Percentiles rank a stretch among this genome's conserved stretches.
Conservation (phyloP, 1,284 basidiomycete species). For the Lentinula novae-zelandiae region DNA sequence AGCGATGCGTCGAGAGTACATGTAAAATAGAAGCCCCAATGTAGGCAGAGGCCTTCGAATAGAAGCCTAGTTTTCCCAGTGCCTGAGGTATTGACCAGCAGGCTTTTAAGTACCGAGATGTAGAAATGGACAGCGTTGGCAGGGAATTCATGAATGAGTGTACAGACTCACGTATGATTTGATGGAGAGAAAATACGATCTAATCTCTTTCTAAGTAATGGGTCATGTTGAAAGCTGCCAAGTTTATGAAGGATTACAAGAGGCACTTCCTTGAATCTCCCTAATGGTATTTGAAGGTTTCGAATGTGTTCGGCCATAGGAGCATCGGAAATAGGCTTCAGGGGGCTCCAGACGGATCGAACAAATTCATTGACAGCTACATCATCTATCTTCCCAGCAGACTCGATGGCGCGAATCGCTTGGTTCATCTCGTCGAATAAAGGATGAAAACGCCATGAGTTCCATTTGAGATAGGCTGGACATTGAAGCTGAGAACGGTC, state of each 20-base stretch:
- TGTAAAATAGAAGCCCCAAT: slow-evolving; percentile 16
- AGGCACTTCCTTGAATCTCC: not conserved
- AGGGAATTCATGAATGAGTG: no score
- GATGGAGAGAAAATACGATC: slow-evolving; percentile 32
- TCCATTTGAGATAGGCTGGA: not conserved
- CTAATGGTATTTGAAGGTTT: not conserved
- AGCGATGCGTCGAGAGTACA: not conserved
- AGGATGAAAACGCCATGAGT: not conserved
- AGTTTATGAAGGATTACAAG: slow-evolving; percentile 30
- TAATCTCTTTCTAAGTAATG: slow-evolving; percentile 25
- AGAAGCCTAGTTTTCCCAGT: slow-evolving; percentile 13
- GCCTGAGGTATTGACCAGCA: slow-evolving; percentile 14
- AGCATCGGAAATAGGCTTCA: not conserved
- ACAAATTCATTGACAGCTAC: not conserved
- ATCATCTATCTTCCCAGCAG: not conserved
- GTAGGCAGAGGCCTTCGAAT: slow-evolving; percentile 10
- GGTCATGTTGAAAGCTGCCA: slow-evolving; percentile 30
- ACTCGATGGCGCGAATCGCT: not conserved
- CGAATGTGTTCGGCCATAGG: not conserved
- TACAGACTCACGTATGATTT: slow-evolving; percentile 30
- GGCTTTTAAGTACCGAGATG: no score
- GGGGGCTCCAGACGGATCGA: not conserved
- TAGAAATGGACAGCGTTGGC: no score
- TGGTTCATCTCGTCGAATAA: not conserved
- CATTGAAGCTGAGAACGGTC: no score